Conservation (phyloP, 1,139 yeast species). For the Scheffersomyces stambukii region DNA sequence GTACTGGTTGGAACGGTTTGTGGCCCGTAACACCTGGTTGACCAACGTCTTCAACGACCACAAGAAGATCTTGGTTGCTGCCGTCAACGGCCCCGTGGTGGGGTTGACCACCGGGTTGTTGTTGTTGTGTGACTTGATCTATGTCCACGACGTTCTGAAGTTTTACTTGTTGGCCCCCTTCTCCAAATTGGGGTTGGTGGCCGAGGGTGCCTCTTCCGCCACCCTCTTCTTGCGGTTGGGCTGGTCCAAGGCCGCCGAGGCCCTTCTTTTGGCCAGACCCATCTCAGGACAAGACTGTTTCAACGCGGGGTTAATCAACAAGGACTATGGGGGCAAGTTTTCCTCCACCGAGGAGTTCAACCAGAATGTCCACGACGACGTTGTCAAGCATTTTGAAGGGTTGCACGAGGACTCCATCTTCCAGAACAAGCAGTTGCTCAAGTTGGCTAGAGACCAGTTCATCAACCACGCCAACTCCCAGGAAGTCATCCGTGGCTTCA, state of each 20-base stretch:
- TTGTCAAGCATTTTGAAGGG: constrained; percentile 41
- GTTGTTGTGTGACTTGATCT: constrained; percentile 71
- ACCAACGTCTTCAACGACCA: constrained; percentile 71
- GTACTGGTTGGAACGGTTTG: constrained; percentile 57
- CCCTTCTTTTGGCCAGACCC: constrained; percentile 66
- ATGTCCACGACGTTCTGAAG: constrained; percentile 55
- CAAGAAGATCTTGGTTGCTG: constrained; percentile 66
- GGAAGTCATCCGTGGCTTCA: constrained; percentile 67
- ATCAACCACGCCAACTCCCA: constrained; percentile 53
- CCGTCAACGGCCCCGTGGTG: constrained; percentile 84
- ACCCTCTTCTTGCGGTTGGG: constrained; percentile 72
- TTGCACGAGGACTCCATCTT: constrained; percentile 58
- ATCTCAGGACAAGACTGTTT: constrained; percentile 57
- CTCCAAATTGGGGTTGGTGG: constrained; percentile 76
- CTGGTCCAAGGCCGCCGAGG: constrained; percentile 69
- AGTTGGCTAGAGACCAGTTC: constrained; percentile 42
- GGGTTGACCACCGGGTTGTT: constrained; percentile 77
- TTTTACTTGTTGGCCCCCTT: constrained; percentile 72
- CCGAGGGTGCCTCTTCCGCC: constrained; percentile 77
- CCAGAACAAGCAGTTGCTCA: constrained; percentile 58
- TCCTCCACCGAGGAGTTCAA: constrained; percentile 60
- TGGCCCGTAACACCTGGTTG: constrained; percentile 66
- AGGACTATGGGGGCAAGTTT: constrained; percentile 40
- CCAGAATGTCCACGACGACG: constrained; percentile 41
- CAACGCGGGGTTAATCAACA: constrained; percentile 59